Conservation (phyloP, 2,329 filamentous ascomycete species). For the Daldinia sp. region DNA sequence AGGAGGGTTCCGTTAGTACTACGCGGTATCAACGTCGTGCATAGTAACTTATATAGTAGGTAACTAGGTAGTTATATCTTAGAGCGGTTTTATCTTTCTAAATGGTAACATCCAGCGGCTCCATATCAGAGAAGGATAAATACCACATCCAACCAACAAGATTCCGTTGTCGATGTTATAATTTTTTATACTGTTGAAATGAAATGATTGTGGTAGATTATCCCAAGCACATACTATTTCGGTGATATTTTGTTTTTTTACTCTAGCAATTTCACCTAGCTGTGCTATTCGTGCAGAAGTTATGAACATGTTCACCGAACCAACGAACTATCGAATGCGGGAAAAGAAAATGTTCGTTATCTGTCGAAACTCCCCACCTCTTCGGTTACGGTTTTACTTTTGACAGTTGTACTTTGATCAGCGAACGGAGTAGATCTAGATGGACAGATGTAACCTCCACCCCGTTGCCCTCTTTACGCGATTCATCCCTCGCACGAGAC, state of each 20-base stretch:
- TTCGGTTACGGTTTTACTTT: conserved; percentile 29
- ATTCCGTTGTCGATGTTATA: not conserved
- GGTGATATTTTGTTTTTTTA: not conserved
- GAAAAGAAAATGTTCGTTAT: conserved; percentile 25
- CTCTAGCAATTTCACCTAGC: not conserved
- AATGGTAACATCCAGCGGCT: conserved; percentile 22
- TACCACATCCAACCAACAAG: conserved; percentile 19
- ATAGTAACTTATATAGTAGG: not conserved
- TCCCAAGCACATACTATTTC: not conserved
- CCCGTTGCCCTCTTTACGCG: conserved; percentile 20
- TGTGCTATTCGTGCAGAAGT: conserved; percentile 13
- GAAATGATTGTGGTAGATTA: not conserved
- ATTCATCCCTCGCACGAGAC: conserved; percentile 27
- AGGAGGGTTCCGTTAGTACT: conserved; percentile 9
- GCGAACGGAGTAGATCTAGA: conserved; percentile 22
- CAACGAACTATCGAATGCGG: conserved; percentile 30
- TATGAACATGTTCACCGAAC: conserved; percentile 20
- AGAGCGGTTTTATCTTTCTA: not conserved
- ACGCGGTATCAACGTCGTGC: not conserved
- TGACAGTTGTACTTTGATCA: conserved; percentile 8
- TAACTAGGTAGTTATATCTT: not conserved
- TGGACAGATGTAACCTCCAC: conserved; percentile 15
- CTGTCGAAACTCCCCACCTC: not conserved
- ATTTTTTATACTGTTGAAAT: not conserved
- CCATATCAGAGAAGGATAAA: conserved; percentile 20